Conservation (phyloP, 257 asterid genomes). For the Cruciata laevipes region DNA sequence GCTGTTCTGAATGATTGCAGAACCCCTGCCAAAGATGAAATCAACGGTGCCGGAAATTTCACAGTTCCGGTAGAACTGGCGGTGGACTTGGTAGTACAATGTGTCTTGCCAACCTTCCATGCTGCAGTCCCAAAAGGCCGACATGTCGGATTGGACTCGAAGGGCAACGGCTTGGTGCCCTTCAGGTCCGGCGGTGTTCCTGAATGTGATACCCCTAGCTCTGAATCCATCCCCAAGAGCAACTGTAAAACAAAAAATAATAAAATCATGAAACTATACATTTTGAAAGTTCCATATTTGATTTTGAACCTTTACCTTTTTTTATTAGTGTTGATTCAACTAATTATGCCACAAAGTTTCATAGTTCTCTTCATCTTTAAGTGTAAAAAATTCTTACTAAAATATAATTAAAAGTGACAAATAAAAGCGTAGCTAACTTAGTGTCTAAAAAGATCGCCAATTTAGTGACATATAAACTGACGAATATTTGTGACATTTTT, state of each 20-base stretch:
- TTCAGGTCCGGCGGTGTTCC: slow-evolving; percentile 74
- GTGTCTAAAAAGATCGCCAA: too few relatives aligned
- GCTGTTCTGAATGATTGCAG: slow-evolving; percentile 69
- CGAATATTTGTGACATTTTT: too few relatives aligned
- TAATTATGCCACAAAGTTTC: too few relatives aligned
- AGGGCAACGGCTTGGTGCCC: slow-evolving; percentile 90
- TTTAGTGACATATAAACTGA: too few relatives aligned
- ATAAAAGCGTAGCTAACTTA: too few relatives aligned
- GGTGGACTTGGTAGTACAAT: slow-evolving; percentile 62
- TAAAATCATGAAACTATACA: too few relatives aligned
- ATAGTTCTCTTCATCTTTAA: too few relatives aligned
- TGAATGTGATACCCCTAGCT: slow-evolving; percentile 72
- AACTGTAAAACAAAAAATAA: neutral
- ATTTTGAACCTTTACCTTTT: too few relatives aligned
- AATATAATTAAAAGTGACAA: too few relatives aligned
- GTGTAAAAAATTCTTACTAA: too few relatives aligned
- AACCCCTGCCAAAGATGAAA: slow-evolving; percentile 88
- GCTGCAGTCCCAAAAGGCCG: slow-evolving; percentile 62
- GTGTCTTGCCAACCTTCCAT: slow-evolving; percentile 74
- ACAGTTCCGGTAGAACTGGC: slow-evolving; percentile 85
- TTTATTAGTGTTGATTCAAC: too few relatives aligned
- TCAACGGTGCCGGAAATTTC: slow-evolving; percentile 79
- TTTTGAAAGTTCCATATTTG: too few relatives aligned
- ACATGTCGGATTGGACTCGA: slow-evolving; percentile 62
- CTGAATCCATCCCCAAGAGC: slow-evolving; percentile 59